phyloP scores from a whole-genome alignment of 1,284 basidiomycete species.

The Sporisorium graminicola region DNA sequence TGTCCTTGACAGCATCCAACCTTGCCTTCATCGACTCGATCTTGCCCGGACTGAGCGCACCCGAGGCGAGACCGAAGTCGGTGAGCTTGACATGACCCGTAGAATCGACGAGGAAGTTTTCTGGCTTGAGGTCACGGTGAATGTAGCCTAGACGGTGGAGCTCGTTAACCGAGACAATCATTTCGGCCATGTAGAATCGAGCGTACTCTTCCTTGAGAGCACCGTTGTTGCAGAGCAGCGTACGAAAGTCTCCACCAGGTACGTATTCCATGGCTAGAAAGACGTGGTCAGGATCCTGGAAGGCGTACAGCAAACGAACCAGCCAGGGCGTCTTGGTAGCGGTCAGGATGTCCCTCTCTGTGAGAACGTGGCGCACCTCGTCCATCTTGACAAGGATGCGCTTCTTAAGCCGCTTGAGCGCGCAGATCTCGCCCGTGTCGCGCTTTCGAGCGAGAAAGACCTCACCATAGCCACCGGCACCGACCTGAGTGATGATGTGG shows the following conservation, averaged over 20 bases:
- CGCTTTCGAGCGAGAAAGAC: conserved; percentile 68
- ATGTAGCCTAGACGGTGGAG: conserved; percentile 68
- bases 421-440: conserved; percentile 69
- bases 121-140: conserved; percentile 96
- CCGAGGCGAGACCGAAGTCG: conserved; percentile 97
- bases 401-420: conserved; percentile 68
- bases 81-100: conserved; percentile 98
- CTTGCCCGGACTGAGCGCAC: conserved; percentile 91
- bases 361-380: conserved; percentile 69
- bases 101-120: conserved; percentile 98
- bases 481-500: conserved; percentile 69
- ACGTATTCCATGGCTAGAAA: conserved; percentile 74
- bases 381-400: conserved; percentile 69
- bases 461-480: conserved; percentile 69
- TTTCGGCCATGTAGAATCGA: conserved; percentile 68
- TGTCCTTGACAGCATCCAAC: conserved; percentile 97
- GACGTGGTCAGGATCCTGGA: conserved; percentile 68
- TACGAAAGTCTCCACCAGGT: conserved; percentile 69
- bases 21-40: conserved; percentile 95
- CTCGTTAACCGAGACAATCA: conserved; percentile 69
- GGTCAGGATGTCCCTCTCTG: conserved; percentile 68
- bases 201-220: conserved; percentile 72
- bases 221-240: conserved; percentile 68
- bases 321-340: conserved; percentile 69
- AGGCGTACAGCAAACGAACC: conserved; percentile 66